phyloP scores from a whole-genome alignment of 768 basidiomycete genomes.

The Sistotremastrum niveocremeum region DNA sequence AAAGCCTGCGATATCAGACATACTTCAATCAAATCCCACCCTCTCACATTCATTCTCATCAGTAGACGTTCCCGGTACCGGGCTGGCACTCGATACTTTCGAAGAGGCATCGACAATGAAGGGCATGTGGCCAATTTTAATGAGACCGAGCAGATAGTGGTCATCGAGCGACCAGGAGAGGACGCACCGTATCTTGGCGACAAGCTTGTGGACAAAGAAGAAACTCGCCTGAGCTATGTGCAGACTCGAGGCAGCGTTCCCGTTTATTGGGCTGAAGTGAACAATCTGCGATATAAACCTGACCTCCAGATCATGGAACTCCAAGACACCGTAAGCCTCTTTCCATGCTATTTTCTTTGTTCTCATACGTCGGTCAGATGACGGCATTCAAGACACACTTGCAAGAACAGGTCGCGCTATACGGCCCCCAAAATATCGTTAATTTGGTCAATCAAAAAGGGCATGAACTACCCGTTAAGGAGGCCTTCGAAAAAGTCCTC shows the following conservation, averaged over 20 bases:
- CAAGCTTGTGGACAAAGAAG: conserved; percentile 27
- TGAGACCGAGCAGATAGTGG: conserved; percentile 89
- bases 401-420: conserved; percentile 51
- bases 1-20: conserved; percentile 80
- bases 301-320: conserved; percentile 94
- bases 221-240: conserved; percentile 67
- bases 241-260: conserved; percentile 93
- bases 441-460: conserved; percentile 93
- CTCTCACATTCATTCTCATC: conserved; percentile 75
- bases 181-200: no score
- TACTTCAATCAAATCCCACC: conserved; percentile 58
- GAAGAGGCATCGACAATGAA: conserved; percentile 77
- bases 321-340: conserved; percentile 55
- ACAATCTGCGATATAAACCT: conserved; percentile 89
- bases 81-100: conserved; percentile 94
- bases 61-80: conserved; percentile 89
- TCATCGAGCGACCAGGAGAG: conserved; percentile 41
- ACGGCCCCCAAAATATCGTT: conserved; percentile 70
- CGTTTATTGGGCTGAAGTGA: conserved; percentile 93
- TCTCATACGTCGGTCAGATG: conserved; percentile 29
- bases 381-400: conserved; percentile 64
- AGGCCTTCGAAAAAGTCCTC: conserved; percentile 63
- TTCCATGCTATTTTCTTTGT: neutral
- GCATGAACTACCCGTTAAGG: conserved; percentile 86
- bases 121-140: conserved; percentile 96